Evolutionary conservation across 495 filamentous ascomycete genomes (phyloP), one percentile per base, ranked within the genome.

Genomic region (Penicillium simplicissimum): DNA sequence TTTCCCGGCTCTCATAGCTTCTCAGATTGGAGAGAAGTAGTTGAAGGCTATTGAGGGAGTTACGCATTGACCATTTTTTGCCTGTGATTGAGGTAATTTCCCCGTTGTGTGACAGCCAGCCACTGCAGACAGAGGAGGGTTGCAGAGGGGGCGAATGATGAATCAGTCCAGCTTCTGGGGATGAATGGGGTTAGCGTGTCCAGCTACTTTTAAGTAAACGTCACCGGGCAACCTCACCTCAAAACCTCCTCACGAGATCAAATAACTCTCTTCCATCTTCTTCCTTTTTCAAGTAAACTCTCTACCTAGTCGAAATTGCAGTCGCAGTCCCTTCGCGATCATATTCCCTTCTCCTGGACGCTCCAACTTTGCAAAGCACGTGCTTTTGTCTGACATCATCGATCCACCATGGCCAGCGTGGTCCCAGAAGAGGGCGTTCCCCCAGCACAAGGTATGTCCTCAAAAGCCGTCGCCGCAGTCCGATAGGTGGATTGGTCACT

Each of bases 151-250:
- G 59, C 70, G 65, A 62, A 62, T 59, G 64, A 57, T 68, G 65
- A 62, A 62, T 59, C 69, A 64, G 57, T 51, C 60, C 65, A 62
- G 38, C 52, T 40, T 57, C 52, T 25, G 23, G 37, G 67, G 59
- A 63, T 61, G 57, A 67, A 74, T 62, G 52, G 62, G 59, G 61
- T 68, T 69, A 75, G 68, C 62, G 66, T 62, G 65, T 52, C 62
- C 59, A 63, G 60, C 58, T 65, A 49, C 56, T 57, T 64, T 71
- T 72, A 52, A 73, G 71, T 73, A 69, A 74, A 76, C 74, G 74
- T 76, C 74, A 78, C 73, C 64, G 70, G 70, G 71, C 72, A 72
- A 76, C 73, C 71, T 76, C 74, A 72, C 58, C 58, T 74, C 59
- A 56, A 35, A 45, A 45, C 42, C 37, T 53, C 51, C 57, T 58